phyloP scores from a whole-genome alignment of 2,329 filamentous ascomycete species.

The Xylaria sp. region DNA sequence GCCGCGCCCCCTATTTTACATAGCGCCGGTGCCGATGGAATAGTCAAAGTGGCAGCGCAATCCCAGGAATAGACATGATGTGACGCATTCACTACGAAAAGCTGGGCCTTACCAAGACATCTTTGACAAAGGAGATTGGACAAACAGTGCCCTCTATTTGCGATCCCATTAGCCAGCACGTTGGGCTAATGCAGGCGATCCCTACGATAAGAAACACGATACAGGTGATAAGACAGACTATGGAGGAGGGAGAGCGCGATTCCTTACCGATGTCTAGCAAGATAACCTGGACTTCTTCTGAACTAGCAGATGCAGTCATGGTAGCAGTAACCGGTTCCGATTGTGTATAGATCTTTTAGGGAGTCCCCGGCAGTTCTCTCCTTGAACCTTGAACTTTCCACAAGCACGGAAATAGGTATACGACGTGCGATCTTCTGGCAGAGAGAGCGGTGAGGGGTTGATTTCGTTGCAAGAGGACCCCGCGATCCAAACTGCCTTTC shows the following conservation, averaged over 20 bases:
- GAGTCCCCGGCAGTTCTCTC: constrained; percentile 22
- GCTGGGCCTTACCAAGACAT: constrained; percentile 74
- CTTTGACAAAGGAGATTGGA: constrained; percentile 85
- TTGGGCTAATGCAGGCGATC: constrained; percentile 49
- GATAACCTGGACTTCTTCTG: constrained; percentile 56
- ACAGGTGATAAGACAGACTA: constrained; percentile 35
- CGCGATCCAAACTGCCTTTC: constrained; percentile 5
- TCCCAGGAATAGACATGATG: constrained; percentile 9
- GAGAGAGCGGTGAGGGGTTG: constrained; percentile 31
- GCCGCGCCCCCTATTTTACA: constrained; percentile 32
- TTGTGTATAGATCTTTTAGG: constrained; percentile 12
- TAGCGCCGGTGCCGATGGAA: constrained; percentile 36
- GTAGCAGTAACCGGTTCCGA: constrained; percentile 22
- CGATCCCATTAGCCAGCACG: constrained; percentile 54
- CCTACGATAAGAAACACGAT: constrained; percentile 36
- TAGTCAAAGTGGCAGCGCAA: constrained; percentile 18
- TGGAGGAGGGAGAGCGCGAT: constrained; percentile 35
- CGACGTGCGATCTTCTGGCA: not conserved
- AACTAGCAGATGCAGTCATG: constrained; percentile 49
- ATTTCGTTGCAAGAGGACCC: constrained; percentile 8
- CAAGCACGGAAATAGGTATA: constrained; percentile 15
- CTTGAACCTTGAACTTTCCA: constrained; percentile 10
- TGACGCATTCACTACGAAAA: constrained; percentile 24
- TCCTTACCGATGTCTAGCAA: constrained; percentile 69
- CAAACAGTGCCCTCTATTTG: constrained; percentile 80